phyloP scores from a whole-genome alignment of 2,329 filamentous ascomycete genomes.

The Arthrobotrys sinensis region DNA sequence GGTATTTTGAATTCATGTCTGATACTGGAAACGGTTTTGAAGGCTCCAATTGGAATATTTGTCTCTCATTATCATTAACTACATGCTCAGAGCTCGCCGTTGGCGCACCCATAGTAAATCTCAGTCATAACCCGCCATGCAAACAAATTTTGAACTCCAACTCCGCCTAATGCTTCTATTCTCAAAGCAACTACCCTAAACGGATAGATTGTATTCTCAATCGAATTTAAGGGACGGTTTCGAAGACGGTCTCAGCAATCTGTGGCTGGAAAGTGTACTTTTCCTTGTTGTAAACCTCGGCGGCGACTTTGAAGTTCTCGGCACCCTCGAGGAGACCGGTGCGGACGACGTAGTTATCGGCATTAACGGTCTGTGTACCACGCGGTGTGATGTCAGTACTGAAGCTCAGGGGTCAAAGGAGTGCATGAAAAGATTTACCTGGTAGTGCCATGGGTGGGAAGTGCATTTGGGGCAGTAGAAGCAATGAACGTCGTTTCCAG shows the following conservation, averaged over 20 bases:
- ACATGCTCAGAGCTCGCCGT: not conserved
- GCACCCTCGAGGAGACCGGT: slow-evolving; percentile 43
- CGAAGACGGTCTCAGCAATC: slow-evolving; percentile 25
- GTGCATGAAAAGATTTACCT: slow-evolving; percentile 23
- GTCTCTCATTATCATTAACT: slow-evolving; percentile 18
- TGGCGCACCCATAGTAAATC: not conserved
- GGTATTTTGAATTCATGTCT: no score
- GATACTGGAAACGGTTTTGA: no score
- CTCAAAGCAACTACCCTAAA: not conserved
- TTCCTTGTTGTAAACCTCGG: slow-evolving; percentile 56
- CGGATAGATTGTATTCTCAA: not conserved
- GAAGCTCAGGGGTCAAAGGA: no score
- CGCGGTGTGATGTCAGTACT: slow-evolving; percentile 1
- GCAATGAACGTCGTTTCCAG: slow-evolving; percentile 54
- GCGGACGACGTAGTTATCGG: slow-evolving; percentile 45
- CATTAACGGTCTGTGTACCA: slow-evolving; percentile 36
- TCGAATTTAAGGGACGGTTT: slow-evolving; percentile 30
- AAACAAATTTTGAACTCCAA: slow-evolving; percentile 14
- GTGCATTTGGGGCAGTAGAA: slow-evolving; percentile 60
- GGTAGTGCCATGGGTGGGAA: slow-evolving; percentile 58
- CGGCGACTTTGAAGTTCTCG: slow-evolving; percentile 25
- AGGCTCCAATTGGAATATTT: not conserved
- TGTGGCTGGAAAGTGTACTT: slow-evolving; percentile 41
- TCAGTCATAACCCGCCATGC: slow-evolving; percentile 10
- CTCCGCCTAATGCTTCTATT: slow-evolving; percentile 25